These are phyloP conservation scores for Magnusiomyces fungicola DNA, from an alignment of 1,139 yeast species.

Conservation along the genomic window DNA sequence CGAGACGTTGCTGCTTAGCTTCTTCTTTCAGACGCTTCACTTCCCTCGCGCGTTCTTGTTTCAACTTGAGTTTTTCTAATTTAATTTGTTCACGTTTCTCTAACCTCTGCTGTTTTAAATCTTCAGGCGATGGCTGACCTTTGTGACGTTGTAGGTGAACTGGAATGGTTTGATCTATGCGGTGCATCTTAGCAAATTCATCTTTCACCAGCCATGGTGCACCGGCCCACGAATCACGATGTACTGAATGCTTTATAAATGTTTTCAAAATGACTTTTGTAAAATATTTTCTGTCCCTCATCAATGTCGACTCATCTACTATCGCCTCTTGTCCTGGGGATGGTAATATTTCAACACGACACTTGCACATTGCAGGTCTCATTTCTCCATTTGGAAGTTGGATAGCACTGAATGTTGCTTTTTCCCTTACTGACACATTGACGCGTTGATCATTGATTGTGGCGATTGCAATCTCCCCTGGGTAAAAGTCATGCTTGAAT, in stretches of 20 bases:
- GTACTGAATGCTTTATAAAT: constrained; percentile 75
- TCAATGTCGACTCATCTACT: constrained; percentile 56
- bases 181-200: constrained; percentile 42
- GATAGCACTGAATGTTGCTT: constrained; percentile 34
- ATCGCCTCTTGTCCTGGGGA: constrained; percentile 52
- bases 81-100: constrained; percentile 12
- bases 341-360: constrained; percentile 54
- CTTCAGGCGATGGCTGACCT: constrained; percentile 16
- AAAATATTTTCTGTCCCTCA: constrained; percentile 78
- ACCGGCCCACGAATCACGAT: constrained; percentile 77
- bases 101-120: constrained; percentile 12
- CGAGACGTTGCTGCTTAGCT: constrained; percentile 10
- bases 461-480: constrained; percentile 78
- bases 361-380: constrained; percentile 60
- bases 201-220: constrained; percentile 97
- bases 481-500: constrained; percentile 79
- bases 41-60: constrained; percentile 13
- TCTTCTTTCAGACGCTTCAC: constrained; percentile 14
- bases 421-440: constrained; percentile 54
- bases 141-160: constrained; percentile 24
- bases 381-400: constrained; percentile 39
- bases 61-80: constrained; percentile 11
- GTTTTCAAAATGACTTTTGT: constrained; percentile 88
- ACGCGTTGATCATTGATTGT: constrained; percentile 37
- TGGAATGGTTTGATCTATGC: constrained; percentile 33